phyloP scores from a whole-genome alignment of 768 basidiomycete genomes.

The Lentinula detonsa region DNA sequence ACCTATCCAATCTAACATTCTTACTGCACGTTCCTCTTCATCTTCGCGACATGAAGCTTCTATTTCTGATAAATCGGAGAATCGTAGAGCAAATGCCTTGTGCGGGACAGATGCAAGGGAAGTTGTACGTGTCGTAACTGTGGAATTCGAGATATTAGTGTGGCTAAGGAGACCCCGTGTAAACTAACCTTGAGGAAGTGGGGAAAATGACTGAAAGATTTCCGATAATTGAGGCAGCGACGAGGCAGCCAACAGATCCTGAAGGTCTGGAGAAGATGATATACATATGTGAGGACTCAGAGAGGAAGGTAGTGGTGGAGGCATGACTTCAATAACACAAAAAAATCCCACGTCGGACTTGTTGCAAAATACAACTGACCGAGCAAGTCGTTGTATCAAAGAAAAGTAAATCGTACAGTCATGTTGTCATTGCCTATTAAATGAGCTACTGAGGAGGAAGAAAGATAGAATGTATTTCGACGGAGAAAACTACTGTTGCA shows the following conservation, averaged over 20 bases:
- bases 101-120: slow-evolving; percentile 66
- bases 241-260: slow-evolving; percentile 47
- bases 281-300: slow-evolving; percentile 80
- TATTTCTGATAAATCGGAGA: slow-evolving; percentile 69
- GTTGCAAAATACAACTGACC: not conserved
- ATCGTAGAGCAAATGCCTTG: slow-evolving; percentile 66
- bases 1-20: slow-evolving; percentile 85
- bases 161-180: not conserved
- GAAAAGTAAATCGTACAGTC: no score
- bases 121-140: slow-evolving; percentile 79
- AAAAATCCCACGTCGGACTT: not conserved
- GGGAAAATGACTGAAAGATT: slow-evolving; percentile 81
- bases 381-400: not conserved
- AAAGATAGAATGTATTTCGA: not conserved
- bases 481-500: slow-evolving; percentile 32
- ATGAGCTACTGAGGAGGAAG: not conserved
- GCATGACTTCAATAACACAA: not conserved
- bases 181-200: slow-evolving; percentile 66
- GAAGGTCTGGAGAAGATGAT: slow-evolving; percentile 64
- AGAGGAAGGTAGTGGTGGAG: slow-evolving; percentile 54
- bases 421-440: not conserved
- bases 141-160: slow-evolving; percentile 5
- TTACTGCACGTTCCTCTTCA: slow-evolving; percentile 70
- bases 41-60: slow-evolving; percentile 74
- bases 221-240: slow-evolving; percentile 65